phyloP scores from a whole-genome alignment of 192 early-diverging fungal species.

The Gryganskiella cystojenkinii region DNA sequence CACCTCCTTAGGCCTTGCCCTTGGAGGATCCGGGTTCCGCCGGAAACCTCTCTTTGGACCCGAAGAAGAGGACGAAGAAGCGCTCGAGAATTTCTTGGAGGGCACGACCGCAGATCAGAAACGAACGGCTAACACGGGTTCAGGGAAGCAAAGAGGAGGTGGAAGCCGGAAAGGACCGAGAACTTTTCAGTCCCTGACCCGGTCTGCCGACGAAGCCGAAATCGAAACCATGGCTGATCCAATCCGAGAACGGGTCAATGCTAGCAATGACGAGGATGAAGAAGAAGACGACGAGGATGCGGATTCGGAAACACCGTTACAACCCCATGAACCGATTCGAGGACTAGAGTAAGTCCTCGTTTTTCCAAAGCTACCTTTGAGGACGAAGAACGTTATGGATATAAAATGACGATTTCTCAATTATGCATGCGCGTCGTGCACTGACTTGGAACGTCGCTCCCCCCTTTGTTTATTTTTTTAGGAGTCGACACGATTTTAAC shows the following conservation, averaged over 20 bases:
- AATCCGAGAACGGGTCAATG: neutral
- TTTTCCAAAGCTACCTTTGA: too few species aligned
- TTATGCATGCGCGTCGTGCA: neutral
- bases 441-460: neutral
- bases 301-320: conserved; percentile 43
- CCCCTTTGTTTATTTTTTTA: neutral
- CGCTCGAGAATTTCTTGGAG: too few species aligned
- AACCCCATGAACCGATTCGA: conserved; percentile 39
- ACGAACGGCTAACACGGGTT: too few species aligned
- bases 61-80: conserved; percentile 14
- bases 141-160: neutral
- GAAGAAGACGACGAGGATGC: conserved; percentile 38
- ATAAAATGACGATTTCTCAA: too few species aligned
- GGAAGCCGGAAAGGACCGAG: neutral
- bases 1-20: conserved; percentile 29
- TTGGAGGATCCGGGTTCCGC: conserved; percentile 46
- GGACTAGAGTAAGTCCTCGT: conserved; percentile 33
- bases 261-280: conserved; percentile 4
- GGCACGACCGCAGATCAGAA: too few species aligned
- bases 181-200: conserved; percentile 1
- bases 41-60: conserved; percentile 45
- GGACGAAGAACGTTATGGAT: too few species aligned
- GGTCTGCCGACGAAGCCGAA: neutral
- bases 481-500: conserved; percentile 50
- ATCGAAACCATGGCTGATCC: too few species aligned